These are phyloP conservation scores for Blumeriella jaapii DNA, from an alignment of 2,329 filamentous ascomycete species.

Conservation along the genomic window DNA sequence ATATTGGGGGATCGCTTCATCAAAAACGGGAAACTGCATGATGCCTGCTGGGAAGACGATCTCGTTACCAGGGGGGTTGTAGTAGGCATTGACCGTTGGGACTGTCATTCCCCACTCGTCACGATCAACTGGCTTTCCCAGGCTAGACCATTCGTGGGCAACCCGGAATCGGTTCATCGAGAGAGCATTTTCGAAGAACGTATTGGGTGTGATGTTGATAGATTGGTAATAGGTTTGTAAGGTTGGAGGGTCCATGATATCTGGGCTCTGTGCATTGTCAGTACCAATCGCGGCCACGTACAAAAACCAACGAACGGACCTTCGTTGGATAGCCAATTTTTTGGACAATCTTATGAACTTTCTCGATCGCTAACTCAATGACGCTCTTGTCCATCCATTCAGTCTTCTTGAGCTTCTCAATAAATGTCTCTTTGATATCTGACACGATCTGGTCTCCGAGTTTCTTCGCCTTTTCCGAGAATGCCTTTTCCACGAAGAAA, in stretches of 20 bases:
- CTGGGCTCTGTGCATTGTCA: slow-evolving; percentile 34
- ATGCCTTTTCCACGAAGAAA: slow-evolving; percentile 59
- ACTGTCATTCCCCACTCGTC: slow-evolving; percentile 50
- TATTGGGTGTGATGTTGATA: slow-evolving; percentile 37
- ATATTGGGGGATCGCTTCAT: slow-evolving; percentile 50
- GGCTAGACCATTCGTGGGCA: slow-evolving; percentile 40
- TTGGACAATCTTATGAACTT: slow-evolving; percentile 54
- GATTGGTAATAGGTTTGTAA: slow-evolving; percentile 45
- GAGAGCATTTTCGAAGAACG: slow-evolving; percentile 47
- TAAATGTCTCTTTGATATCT: slow-evolving; percentile 57
- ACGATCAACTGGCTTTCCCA: slow-evolving; percentile 49
- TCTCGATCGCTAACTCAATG: slow-evolving; percentile 46
- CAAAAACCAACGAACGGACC: slow-evolving; percentile 13
- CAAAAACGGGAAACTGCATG: slow-evolving; percentile 57
- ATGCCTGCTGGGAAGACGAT: slow-evolving; percentile 61
- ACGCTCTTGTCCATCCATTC: slow-evolving; percentile 56
- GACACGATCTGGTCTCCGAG: slow-evolving; percentile 59
- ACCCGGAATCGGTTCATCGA: slow-evolving; percentile 38
- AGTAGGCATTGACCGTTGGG: slow-evolving; percentile 54
- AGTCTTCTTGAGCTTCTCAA: slow-evolving; percentile 44
- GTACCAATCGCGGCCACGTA: neutral
- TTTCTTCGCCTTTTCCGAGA: slow-evolving; percentile 52
- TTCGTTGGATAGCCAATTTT: slow-evolving; percentile 58
- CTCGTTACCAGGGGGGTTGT: slow-evolving; percentile 50
- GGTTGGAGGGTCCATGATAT: slow-evolving; percentile 45